phyloP scores from a whole-genome alignment of 1,139 yeast species.

The Kurtzmaniella natalensis region DNA sequence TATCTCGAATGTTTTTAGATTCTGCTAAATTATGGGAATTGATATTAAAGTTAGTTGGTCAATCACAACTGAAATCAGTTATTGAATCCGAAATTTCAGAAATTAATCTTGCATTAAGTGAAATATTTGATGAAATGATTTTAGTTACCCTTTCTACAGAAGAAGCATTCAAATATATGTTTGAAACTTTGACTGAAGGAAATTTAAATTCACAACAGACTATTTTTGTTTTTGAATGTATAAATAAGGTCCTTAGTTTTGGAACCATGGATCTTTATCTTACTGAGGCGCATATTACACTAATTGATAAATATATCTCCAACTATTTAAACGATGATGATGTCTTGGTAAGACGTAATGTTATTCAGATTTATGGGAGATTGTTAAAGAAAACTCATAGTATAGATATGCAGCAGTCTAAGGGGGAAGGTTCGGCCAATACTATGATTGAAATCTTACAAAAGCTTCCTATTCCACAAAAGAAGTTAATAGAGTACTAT shows the following conservation, averaged over 20 bases:
- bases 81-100: conserved; percentile 12
- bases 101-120: conserved; percentile 22
- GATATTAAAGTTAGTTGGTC: conserved; percentile 17
- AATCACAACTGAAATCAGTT: conserved; percentile 14
- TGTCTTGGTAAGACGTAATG: conserved; percentile 38
- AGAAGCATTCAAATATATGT: conserved; percentile 15
- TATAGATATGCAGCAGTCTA: conserved; percentile 10
- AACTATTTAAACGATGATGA: conserved; percentile 25
- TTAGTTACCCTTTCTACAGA: conserved; percentile 22
- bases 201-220: conserved; percentile 4
- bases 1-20: conserved; percentile 19
- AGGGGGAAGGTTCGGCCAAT: too few relatives aligned
- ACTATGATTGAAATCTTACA: conserved; percentile 21
- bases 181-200: conserved; percentile 10
- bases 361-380: conserved; percentile 39
- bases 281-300: conserved; percentile 17
- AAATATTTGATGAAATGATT: conserved; percentile 29
- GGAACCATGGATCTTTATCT: conserved; percentile 17
- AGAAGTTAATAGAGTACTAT: conserved; percentile 34
- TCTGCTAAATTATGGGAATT: conserved; percentile 20
- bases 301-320: conserved; percentile 26
- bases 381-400: conserved; percentile 20
- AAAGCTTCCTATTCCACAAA: conserved; percentile 29
- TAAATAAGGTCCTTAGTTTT: conserved; percentile 19
- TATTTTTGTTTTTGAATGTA: conserved; percentile 19